Evolutionary conservation across 495 filamentous ascomycete genomes (phyloP), one percentile per base, ranked within the genome.

Genomic region (Penicillium simplicissimum): DNA sequence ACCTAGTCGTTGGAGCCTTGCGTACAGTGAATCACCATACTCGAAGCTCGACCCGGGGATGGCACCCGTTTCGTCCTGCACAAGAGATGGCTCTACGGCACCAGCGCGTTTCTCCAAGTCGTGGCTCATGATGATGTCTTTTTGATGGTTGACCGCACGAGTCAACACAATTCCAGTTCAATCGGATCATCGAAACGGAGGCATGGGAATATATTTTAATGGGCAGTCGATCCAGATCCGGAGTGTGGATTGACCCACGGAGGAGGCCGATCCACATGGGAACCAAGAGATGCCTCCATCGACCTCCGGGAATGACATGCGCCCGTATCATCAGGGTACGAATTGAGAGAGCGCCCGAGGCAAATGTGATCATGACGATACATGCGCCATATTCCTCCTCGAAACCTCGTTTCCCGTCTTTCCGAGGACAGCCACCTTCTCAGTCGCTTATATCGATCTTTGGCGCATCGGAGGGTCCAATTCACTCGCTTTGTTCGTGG

Each of bases 41-140:
- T 77, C 74, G 60, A 89, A 85, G 36, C 74, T 82, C 65, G 85
- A 77, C n/a, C 77, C 77, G 9, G 77, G 73, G 6, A 86, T 79
- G 10, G 82, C 84, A 52, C 84, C 81, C 8, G 80, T 74, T 52
- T 85, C 79, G 52, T 77, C 72, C 21, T 79, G 63, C 52, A 58
- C 54, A 2, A 64, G 60, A 2, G 48, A 9, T 13, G 64, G 60
- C 10, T 60, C 47, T 13, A 8, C 3, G 17, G n/a, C 36, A 3
- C 57, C 64, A n/a, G 60, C 60, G 9, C 53, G 57, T 17, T 67
- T 67, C 38, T 67, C 64, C 37, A 63, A 47, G 14, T 67, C 64
- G 8, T 14, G 57, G 31, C 55, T 45, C 36, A 57, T 13, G 28
- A 40, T 48, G 35, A 5, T 10, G 28, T 8, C 23, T 53, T 55